Conservation (phyloP, 768 basidiomycete species). For the Amanita rubescens region DNA sequence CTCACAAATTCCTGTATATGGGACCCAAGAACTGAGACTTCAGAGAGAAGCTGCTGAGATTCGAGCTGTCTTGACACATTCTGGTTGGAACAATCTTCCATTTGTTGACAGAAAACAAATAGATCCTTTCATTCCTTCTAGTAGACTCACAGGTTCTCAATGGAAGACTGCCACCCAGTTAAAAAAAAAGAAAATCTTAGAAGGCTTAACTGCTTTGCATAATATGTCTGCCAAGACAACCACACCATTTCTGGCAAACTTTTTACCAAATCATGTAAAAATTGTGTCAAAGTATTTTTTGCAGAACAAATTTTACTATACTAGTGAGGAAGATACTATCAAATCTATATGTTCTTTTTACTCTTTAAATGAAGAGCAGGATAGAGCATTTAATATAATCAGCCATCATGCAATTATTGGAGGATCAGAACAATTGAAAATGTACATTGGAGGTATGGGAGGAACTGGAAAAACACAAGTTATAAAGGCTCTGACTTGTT, state of each 20-base stretch:
- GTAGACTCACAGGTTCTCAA: no score
- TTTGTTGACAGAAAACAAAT: no score
- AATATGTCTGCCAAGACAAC: no score
- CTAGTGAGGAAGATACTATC: not conserved
- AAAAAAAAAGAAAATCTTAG: no score
- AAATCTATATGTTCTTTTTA: conserved; percentile 8
- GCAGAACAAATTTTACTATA: not conserved
- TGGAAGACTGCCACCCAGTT: no score
- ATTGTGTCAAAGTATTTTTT: not conserved
- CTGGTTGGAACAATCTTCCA: not conserved
- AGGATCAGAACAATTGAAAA: conserved; percentile 10
- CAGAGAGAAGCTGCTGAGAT: not conserved
- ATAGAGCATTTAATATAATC: conserved; percentile 18
- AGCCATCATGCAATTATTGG: conserved; percentile 12
- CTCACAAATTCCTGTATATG: no score
- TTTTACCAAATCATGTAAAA: not conserved
- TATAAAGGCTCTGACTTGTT: conserved; percentile 11
- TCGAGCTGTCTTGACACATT: not conserved
- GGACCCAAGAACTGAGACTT: not conserved
- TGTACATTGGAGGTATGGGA: conserved; percentile 22
- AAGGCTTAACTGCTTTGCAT: no score
- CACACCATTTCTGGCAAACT: no score
- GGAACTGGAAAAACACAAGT: conserved; percentile 21
- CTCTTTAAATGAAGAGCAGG: conserved; percentile 16
- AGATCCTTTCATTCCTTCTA: no score